Conservation (phyloP, 2,329 filamentous ascomycete species). For the Knoxdaviesia capensis region DNA sequence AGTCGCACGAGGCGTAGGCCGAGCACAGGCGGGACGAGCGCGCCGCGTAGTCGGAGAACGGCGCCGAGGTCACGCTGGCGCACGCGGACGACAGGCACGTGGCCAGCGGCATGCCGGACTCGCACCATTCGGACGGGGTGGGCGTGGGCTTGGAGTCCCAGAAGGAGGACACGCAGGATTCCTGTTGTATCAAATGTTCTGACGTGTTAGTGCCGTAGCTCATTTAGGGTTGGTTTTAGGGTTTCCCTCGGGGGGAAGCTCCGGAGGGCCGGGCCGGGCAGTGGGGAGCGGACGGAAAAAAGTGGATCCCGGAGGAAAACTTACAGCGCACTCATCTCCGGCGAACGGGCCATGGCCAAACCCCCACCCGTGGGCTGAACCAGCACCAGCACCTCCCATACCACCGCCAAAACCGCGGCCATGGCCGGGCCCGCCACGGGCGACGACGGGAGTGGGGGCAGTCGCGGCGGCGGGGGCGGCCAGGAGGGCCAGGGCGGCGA, state of each 20-base stretch:
- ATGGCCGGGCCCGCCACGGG: conserved; percentile 1
- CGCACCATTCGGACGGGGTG: conserved; percentile 7
- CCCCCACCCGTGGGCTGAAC: conserved; percentile 2
- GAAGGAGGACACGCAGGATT: conserved; percentile 9
- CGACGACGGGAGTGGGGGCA: not conserved
- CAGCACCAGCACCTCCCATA: not conserved
- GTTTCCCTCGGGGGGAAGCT: not conserved
- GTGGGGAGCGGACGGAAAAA: not conserved
- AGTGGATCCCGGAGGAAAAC: conserved; percentile 1
- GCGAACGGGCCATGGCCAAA: conserved; percentile 1
- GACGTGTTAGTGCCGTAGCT: not conserved
- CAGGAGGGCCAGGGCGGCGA: conserved; percentile 1
- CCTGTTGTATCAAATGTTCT: conserved; percentile 2
- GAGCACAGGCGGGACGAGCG: conserved; percentile 8
- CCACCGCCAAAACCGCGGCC: conserved; percentile 3
- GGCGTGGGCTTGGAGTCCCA: conserved; percentile 8
- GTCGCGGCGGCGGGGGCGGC: not conserved
- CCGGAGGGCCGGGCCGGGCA: not conserved
- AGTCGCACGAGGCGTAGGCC: conserved; percentile 6
- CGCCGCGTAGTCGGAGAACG: conserved; percentile 6
- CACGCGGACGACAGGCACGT: conserved; percentile 8
- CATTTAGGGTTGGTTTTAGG: too few relatives aligned
- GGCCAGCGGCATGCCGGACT: conserved; percentile 4
- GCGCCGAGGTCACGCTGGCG: conserved; percentile 6
- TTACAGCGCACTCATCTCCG: conserved; percentile 4